phyloP scores from a whole-genome alignment of 768 basidiomycete species.

The Tephrocybe sp. region DNA sequence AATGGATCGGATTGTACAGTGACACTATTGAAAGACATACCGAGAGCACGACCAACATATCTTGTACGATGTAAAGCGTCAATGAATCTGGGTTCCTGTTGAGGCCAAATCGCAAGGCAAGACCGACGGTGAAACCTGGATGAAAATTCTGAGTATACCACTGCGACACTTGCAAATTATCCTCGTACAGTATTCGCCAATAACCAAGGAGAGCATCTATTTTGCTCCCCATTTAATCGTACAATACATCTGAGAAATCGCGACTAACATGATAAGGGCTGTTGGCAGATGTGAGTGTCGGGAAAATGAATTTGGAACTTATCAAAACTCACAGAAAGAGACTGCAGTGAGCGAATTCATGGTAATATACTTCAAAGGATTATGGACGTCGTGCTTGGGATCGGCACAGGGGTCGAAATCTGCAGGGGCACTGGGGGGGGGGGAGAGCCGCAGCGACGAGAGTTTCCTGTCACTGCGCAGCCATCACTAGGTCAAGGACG shows the following conservation, averaged over 20 bases:
- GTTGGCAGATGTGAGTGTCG: background rate
- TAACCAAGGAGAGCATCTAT: constrained; percentile 61
- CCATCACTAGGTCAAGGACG: constrained; percentile 3
- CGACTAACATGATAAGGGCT: constrained; percentile 43
- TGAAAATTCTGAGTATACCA: background rate
- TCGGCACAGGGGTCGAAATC: constrained; percentile 42
- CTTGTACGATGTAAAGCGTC: constrained; percentile 52
- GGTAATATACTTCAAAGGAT: constrained; percentile 56
- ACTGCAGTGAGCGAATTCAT: constrained; percentile 52
- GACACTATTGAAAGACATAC: constrained; percentile 29
- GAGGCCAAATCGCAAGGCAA: constrained; percentile 55
- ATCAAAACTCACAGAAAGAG: constrained; percentile 30
- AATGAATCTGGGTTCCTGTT: constrained; percentile 51
- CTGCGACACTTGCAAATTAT: background rate
- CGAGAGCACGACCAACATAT: constrained; percentile 60
- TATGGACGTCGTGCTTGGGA: constrained; percentile 51
- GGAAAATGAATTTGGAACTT: no score
- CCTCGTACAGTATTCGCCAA: constrained; percentile 57
- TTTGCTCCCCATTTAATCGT: constrained; percentile 45
- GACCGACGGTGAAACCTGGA: constrained; percentile 55
- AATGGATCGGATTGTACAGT: background rate
- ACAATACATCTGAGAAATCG: constrained; percentile 43
- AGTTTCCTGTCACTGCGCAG: background rate
- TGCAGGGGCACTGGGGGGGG: no score
- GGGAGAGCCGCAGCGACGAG: background rate